A percentile compares a stretch with the other conserved stretches of the same genome.
These are phyloP conservation scores for Termitomyces sp. DNA, from an alignment of 768 basidiomycete species.

Conservation along the genomic window DNA sequence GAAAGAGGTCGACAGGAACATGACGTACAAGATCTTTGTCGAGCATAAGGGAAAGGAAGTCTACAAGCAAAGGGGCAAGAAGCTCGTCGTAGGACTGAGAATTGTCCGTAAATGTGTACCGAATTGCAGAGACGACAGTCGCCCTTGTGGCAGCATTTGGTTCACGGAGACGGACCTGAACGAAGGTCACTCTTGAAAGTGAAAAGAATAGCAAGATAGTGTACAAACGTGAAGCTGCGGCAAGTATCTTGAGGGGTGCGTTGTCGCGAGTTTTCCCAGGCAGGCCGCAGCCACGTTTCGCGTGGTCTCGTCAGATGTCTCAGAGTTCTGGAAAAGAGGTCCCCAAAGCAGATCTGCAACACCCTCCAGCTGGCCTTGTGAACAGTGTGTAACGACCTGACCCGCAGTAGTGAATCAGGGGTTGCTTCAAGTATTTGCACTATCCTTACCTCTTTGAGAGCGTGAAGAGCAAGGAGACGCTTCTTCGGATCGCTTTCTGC, in stretches of 20 bases:
- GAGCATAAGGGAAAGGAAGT: slow-evolving; percentile 88
- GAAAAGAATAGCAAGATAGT: neutral
- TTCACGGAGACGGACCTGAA: slow-evolving; percentile 62
- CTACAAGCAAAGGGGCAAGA: slow-evolving; percentile 80
- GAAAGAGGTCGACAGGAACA: neutral
- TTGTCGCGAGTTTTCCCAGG: slow-evolving; percentile 90
- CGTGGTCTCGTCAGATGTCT: slow-evolving; percentile 84
- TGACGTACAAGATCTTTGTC: slow-evolving; percentile 76
- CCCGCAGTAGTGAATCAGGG: neutral
- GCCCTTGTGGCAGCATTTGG: slow-evolving; percentile 68
- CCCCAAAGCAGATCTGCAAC: slow-evolving; percentile 89
- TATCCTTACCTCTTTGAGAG: slow-evolving; percentile 79
- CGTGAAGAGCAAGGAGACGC: slow-evolving; percentile 82
- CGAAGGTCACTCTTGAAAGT: neutral
- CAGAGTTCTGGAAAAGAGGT: slow-evolving; percentile 88
- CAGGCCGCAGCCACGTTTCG: slow-evolving; percentile 95
- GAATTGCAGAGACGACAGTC: slow-evolving; percentile 88
- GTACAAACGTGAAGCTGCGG: slow-evolving; percentile 88
- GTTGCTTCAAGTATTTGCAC: neutral
- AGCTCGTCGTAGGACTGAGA: slow-evolving; percentile 84
- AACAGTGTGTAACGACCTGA: slow-evolving; percentile 89
- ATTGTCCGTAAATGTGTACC: slow-evolving; percentile 90
- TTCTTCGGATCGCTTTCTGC: slow-evolving; percentile 71
- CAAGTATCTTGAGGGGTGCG: slow-evolving; percentile 85
- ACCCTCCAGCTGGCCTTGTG: slow-evolving; percentile 74